These are phyloP conservation scores for Solanum hybrid DNA, from an alignment of 305 asterid species.

Conservation along the genomic window DNA sequence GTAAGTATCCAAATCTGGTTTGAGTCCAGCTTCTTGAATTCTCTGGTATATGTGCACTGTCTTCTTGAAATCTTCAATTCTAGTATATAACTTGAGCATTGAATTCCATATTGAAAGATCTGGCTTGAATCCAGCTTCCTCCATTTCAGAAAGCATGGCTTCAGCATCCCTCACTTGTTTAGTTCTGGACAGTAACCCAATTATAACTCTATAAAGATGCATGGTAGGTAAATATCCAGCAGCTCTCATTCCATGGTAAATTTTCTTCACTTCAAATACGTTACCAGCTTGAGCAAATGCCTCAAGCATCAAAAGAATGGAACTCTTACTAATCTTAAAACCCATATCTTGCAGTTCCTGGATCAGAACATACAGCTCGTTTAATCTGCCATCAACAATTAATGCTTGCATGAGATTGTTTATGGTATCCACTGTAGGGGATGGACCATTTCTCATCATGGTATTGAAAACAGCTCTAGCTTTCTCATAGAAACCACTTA, in stretches of 20 bases:
- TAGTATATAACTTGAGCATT: slow-evolving; percentile 58
- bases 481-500: slow-evolving; percentile 78
- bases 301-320: slow-evolving; percentile 81
- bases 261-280: slow-evolving; percentile 77
- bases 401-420: slow-evolving; percentile 72
- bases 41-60: slow-evolving; percentile 58
- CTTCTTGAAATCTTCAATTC: slow-evolving; percentile 77
- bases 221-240: slow-evolving; percentile 93
- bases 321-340: slow-evolving; percentile 73
- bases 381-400: slow-evolving; percentile 61
- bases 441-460: slow-evolving; percentile 91
- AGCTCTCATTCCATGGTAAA: slow-evolving; percentile 84
- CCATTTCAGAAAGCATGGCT: slow-evolving; percentile 81
- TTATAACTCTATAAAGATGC: slow-evolving; percentile 90
- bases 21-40: slow-evolving; percentile 59
- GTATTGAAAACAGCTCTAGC: slow-evolving; percentile 87
- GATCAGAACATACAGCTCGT: slow-evolving; percentile 78
- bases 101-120: slow-evolving; percentile 65
- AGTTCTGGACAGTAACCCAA: slow-evolving; percentile 63
- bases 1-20: slow-evolving; percentile 78
- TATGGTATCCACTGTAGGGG: slow-evolving; percentile 76
- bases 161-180: slow-evolving; percentile 73
- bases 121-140: slow-evolving; percentile 63
- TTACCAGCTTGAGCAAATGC: slow-evolving; percentile 78
- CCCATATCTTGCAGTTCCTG: slow-evolving; percentile 97